These are phyloP conservation scores for Cladophialophora immunda DNA, from an alignment of 2,329 filamentous ascomycete species.

Conservation along the genomic window DNA sequence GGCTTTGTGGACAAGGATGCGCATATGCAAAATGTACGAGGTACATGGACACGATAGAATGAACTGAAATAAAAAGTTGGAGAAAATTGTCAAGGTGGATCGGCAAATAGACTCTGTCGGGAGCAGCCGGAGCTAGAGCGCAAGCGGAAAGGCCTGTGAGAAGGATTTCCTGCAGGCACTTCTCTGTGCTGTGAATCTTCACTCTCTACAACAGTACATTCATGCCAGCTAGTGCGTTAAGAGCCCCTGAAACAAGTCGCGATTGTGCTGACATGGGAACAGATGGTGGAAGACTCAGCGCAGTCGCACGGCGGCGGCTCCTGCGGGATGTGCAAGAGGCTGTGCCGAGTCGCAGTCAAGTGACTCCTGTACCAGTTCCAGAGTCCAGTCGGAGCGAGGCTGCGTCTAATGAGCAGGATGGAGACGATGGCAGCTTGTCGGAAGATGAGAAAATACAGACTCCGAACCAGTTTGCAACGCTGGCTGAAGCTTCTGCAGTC, in stretches of 20 bases:
- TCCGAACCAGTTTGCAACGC: conserved; percentile 35
- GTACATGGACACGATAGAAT: not conserved
- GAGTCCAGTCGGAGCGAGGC: conserved; percentile 6
- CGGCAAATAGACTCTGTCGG: conserved; percentile 12
- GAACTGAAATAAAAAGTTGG: conserved; percentile 1
- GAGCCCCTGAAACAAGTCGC: not conserved
- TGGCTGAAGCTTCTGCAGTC: conserved; percentile 35
- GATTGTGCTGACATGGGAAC: not conserved
- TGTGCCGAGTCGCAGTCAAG: conserved; percentile 10
- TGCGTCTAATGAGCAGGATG: not conserved
- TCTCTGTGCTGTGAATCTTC: not conserved
- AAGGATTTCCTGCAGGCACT: not conserved
- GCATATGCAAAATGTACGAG: not conserved
- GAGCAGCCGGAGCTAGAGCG: conserved; percentile 18
- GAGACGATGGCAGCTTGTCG: conserved; percentile 1
- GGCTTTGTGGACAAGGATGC: not conserved
- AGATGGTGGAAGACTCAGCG: conserved; percentile 35
- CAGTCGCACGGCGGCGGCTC: conserved; percentile 33
- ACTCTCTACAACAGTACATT: conserved; percentile 2
- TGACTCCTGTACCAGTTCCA: conserved; percentile 4
- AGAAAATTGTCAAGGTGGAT: conserved; percentile 5
- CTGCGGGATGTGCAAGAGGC: conserved; percentile 29
- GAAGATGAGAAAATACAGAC: not conserved
- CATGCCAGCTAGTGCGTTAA: conserved; percentile 34
- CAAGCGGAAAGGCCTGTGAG: not conserved